A percentile compares a stretch with the other conserved stretches of the same genome.
Conservation (phyloP, 768 basidiomycete species). For the Trametes gibbosa region DNA sequence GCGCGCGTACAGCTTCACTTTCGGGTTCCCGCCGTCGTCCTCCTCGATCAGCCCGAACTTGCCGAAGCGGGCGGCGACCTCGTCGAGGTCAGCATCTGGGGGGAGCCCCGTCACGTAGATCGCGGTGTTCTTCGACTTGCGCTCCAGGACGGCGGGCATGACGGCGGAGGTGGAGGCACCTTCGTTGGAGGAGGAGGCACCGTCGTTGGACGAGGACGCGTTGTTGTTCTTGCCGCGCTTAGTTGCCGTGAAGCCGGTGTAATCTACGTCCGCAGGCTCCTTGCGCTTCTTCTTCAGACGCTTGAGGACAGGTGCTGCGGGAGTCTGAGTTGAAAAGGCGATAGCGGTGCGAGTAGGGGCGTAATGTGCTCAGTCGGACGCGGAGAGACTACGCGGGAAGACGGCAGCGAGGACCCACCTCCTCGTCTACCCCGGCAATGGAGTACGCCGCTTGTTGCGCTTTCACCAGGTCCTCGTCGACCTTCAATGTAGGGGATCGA, state of each 20-base stretch:
- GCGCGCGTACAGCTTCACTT: conserved; percentile 92
- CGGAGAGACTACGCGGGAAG: background rate
- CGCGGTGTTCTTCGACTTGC: conserved; percentile 88
- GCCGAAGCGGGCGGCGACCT: conserved; percentile 82
- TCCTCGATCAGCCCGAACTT: conserved; percentile 93
- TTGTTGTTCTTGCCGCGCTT: conserved; percentile 61
- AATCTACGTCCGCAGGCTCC: conserved; percentile 58
- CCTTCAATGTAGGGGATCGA: background rate
- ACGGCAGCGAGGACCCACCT: conserved; percentile 48
- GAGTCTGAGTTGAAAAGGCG: conserved; percentile 57
- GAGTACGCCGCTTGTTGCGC: conserved; percentile 96
- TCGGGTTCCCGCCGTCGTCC: conserved; percentile 86
- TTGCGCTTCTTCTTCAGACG: conserved; percentile 80
- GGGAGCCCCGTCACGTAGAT: conserved; percentile 89
- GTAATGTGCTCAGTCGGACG: conserved; percentile 7
- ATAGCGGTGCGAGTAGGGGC: conserved; percentile 2
- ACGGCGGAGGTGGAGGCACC: conserved; percentile 8
- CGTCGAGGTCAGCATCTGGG: conserved; percentile 64
- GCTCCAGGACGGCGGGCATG: conserved; percentile 33
- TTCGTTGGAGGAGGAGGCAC: conserved; percentile 24
- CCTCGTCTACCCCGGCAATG: conserved; percentile 90
- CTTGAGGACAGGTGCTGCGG: conserved; percentile 82
- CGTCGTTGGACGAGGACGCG: background rate
- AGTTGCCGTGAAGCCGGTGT: conserved; percentile 44
- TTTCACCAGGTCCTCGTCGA: conserved; percentile 83